phyloP scores from a whole-genome alignment of 228 moss, liverwort and hornwort species.

The Sphagnum magellanicum region DNA sequence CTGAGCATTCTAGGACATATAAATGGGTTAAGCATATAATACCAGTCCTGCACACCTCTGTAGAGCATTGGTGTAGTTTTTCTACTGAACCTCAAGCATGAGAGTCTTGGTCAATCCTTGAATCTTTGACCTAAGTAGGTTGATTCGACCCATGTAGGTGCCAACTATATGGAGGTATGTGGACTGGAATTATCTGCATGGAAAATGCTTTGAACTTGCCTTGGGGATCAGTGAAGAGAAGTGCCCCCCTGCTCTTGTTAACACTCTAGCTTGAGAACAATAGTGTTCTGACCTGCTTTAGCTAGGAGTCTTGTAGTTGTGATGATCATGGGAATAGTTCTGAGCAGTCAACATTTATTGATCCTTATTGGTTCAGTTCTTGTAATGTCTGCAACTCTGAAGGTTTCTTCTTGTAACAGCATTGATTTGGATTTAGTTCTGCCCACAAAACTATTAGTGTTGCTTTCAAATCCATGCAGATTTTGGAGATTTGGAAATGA shows the following conservation, averaged over 20 bases:
- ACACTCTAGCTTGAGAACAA: background rate
- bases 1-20: background rate
- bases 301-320: no score
- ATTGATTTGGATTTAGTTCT: no score
- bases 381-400: background rate
- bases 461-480: slow-evolving; percentile 15
- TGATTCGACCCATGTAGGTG: slow-evolving; percentile 37
- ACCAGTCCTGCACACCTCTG: no score
- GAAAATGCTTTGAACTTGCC: slow-evolving; percentile 83
- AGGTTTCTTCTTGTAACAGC: background rate
- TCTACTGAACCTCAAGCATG: no score
- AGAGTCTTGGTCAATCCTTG: no score
- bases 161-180: slow-evolving; percentile 97
- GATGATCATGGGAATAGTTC: background rate
- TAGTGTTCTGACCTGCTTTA: no score
- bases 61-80: no score
- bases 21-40: no score
- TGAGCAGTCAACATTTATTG: no score
- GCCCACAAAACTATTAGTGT: no score
- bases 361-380: background rate
- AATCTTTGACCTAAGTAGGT: no score
- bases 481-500: slow-evolving; percentile 64
- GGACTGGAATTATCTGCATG: slow-evolving; percentile 97
- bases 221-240: slow-evolving; percentile 72
- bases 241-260: slow-evolving; percentile 43